Evolutionary conservation across 371 early-diverging fungal genomes (phyloP), one percentile per base, ranked within the genome.

Genomic region (Blakeslea trispora): DNA sequence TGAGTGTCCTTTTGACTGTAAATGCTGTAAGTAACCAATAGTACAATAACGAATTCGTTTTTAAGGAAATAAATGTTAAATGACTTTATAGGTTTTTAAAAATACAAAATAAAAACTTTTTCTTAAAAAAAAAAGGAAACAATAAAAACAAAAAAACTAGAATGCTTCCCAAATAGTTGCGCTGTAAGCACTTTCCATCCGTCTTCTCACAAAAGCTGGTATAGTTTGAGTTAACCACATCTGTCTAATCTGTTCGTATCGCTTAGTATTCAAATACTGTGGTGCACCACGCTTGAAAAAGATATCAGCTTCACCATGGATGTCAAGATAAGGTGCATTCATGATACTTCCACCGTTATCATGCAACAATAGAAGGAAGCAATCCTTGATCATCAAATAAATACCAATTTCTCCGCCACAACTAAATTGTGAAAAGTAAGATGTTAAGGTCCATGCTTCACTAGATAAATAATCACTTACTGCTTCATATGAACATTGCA

Each of bases 341-440:
- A 91, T 85, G 57, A 91, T 91, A 59, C 81, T 85, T 61, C 91
- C 94, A 61, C 91, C 94, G 45, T 87, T 83, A 49, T 86, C 83
- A 70, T 92, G 88, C 23, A 94, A 70, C 46, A 95, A 62, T 32
- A 95, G 62, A 14, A 93, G 66, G 35, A 88, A 84, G 60, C 92
- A 91, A 61, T 90, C 88, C 55, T 93, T 95, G 53, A 97, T 81
- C 48, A 92, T 58, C 41, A 98, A 66, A 62, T 83, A 97, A 5
- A 93, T 81, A 34, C 97, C 99, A n/a, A 93, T 80, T 9, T 88
- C 87, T n/a, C 94, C 94, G 18, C 92, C 89, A 67, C 97, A 98
- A 4, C 91, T 92, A 79, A n/a, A 50, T 32, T n/a, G 17, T 7
- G 2, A 18, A 13, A 44, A 32, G 21, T n/a, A n/a, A n/a, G n/a